Evolutionary conservation across 306 rosid species (phyloP).

Genomic region (Abrus precatorius): DNA sequence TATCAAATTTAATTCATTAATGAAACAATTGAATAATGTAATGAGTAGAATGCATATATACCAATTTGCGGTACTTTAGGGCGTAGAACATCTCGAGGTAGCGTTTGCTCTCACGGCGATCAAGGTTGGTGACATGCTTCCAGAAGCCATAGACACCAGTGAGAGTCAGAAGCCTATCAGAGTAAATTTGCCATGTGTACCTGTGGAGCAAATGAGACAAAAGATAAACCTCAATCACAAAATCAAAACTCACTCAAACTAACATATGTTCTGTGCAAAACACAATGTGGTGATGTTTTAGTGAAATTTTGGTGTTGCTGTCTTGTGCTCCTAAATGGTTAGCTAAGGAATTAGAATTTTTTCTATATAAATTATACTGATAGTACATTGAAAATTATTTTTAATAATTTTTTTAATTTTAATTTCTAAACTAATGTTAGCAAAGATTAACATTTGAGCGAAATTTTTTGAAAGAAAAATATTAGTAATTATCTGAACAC

Average conservation of each 20-base stretch:
- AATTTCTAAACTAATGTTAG: no score
- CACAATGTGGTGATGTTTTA: background rate
- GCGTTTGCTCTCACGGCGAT: constrained; percentile 93
- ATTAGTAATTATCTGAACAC: no score
- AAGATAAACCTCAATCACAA: background rate
- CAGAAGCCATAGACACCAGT: constrained; percentile 98
- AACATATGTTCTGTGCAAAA: background rate
- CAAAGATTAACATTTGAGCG: no score
- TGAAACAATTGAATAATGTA: background rate
- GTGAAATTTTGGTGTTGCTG: no score
- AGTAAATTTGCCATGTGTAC: constrained; percentile 96
- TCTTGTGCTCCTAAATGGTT: no score
- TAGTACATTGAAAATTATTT: no score
- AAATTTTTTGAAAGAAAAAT: no score
- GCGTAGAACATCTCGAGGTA: constrained; percentile 97
- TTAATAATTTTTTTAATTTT: no score
- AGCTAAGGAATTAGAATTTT: no score
- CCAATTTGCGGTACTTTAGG: constrained; percentile 89
- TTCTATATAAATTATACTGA: no score
- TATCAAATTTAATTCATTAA: background rate
- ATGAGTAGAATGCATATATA: constrained; percentile 41
- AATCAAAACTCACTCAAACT: background rate
- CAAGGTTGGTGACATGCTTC: constrained; percentile 96
- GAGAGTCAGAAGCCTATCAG: constrained; percentile 88
- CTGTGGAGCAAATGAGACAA: constrained; percentile 48